A percentile compares a stretch with the other conserved stretches of the same genome.
These are phyloP conservation scores for Schizosaccharomyces octosporus DNA, from an alignment of 805 yeast species.

Conservation along the genomic window DNA sequence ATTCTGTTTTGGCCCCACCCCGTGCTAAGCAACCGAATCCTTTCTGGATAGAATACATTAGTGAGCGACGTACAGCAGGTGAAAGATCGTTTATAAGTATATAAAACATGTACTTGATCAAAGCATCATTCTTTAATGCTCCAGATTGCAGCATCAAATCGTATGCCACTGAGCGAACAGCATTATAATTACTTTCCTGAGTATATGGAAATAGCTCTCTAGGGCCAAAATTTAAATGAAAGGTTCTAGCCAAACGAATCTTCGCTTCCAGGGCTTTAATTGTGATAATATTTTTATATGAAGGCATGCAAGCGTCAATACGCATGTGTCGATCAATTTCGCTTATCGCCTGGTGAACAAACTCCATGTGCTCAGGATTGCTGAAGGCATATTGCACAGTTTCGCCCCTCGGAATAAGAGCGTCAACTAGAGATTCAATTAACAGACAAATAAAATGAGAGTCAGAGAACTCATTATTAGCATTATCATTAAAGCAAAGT, in stretches of 20 bases:
- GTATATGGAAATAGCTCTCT: constrained; percentile 34
- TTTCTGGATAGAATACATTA: constrained; percentile 24
- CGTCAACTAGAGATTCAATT: constrained; percentile 16
- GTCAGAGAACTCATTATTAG: constrained; percentile 25
- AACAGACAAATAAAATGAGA: constrained; percentile 16
- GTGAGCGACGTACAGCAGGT: constrained; percentile 23
- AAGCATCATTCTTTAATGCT: constrained; percentile 39
- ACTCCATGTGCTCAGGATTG: constrained; percentile 12
- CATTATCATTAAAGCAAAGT: constrained; percentile 63
- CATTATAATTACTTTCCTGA: constrained; percentile 20
- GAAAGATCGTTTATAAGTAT: constrained; percentile 32
- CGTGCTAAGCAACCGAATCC: constrained; percentile 45
- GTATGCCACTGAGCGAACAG: constrained; percentile 43
- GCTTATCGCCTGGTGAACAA: constrained; percentile 23
- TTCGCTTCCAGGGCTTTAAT: constrained; percentile 33
- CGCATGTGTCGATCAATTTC: constrained; percentile 56
- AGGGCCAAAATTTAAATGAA: constrained; percentile 26
- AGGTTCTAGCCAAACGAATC: constrained; percentile 30
- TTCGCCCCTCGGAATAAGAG: constrained; percentile 3
- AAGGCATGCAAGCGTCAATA: constrained; percentile 70
- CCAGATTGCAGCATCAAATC: constrained; percentile 48
- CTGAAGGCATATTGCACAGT: constrained; percentile 3
- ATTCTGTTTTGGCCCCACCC: constrained; percentile 18
- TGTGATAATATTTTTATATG: constrained; percentile 34
- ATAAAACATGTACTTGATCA: constrained; percentile 38